A percentile compares a stretch with the other conserved stretches of the same genome.
These are phyloP conservation scores for Plasmodium gallinaceum DNA, from an alignment of 169 alveolate genomes.

Conservation along the genomic window DNA sequence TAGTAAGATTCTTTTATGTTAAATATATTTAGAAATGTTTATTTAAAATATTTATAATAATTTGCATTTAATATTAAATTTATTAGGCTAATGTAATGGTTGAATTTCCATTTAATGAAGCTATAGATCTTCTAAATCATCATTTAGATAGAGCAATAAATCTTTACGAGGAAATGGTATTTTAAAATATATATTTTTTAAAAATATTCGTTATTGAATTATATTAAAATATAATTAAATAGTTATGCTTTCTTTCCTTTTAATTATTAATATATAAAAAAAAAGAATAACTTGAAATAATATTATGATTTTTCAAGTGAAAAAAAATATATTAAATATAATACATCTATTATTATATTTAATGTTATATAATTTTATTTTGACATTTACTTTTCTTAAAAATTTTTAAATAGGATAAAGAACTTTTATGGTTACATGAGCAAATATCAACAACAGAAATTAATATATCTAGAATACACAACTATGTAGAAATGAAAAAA, in stretches of 20 bases:
- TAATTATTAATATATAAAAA: no score
- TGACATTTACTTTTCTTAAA: neutral
- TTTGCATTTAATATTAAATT: neutral
- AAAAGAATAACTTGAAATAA: no score
- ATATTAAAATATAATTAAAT: neutral
- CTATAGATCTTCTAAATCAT: constrained; percentile 85
- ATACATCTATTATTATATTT: neutral
- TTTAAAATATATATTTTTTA: neutral
- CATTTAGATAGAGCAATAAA: constrained; percentile 83
- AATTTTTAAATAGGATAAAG: constrained; percentile 80
- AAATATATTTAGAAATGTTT: constrained; percentile 12
- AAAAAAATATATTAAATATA: no score
- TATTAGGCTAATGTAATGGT: constrained; percentile 91
- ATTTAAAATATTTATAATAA: constrained; percentile 1
- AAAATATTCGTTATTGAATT: neutral
- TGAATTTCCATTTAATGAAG: constrained; percentile 91
- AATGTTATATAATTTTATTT: neutral
- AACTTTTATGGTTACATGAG: constrained; percentile 88
- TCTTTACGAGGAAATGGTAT: constrained; percentile 79
- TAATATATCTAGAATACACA: constrained; percentile 92
- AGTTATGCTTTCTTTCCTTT: no score
- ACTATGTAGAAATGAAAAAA: constrained; percentile 87
- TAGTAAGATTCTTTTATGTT: neutral
- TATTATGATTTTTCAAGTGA: no score
- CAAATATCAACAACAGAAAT: constrained; percentile 91